Evolutionary conservation across 495 filamentous ascomycete genomes (phyloP).

Genomic region (Chlorociboria aeruginascens): DNA sequence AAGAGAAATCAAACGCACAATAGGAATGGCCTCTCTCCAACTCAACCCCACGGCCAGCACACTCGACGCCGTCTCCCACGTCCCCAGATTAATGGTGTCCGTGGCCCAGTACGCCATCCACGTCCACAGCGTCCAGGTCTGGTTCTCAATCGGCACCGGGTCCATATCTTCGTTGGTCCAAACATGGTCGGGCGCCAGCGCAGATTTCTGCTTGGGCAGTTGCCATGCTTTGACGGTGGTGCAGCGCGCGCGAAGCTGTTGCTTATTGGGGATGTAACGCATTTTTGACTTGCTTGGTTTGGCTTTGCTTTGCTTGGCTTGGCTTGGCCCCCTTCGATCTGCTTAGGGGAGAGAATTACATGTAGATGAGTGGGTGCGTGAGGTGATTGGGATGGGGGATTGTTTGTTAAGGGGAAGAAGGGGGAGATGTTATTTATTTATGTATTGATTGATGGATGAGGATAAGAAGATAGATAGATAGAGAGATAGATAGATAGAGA

Average conservation of each 20-base stretch:
- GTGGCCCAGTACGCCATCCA: constrained; percentile 50
- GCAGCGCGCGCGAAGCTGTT: constrained; percentile 23
- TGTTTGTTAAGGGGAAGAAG: too few species aligned
- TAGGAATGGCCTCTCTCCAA: constrained; percentile 47
- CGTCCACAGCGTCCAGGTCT: constrained; percentile 36
- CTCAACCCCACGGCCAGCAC: constrained; percentile 51
- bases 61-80: constrained; percentile 48
- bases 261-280: constrained; percentile 14
- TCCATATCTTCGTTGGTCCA: constrained; percentile 38
- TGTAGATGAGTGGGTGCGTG: too few species aligned
- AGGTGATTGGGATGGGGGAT: too few species aligned
- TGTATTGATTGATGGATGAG: too few species aligned
- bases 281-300: not conserved
- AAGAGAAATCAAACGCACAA: constrained; percentile 19
- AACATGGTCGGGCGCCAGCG: constrained; percentile 34
- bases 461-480: too few species aligned
- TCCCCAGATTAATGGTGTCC: constrained; percentile 48
- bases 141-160: constrained; percentile 32
- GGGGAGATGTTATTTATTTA: too few species aligned
- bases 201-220: constrained; percentile 35
- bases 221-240: constrained; percentile 33
- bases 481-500: too few species aligned
- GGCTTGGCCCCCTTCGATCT: too few species aligned
- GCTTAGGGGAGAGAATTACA: too few species aligned
- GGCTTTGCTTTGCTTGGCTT: not conserved